Conservation (phyloP, 352 stramenopile species). For the Phytophthora sp. region DNA sequence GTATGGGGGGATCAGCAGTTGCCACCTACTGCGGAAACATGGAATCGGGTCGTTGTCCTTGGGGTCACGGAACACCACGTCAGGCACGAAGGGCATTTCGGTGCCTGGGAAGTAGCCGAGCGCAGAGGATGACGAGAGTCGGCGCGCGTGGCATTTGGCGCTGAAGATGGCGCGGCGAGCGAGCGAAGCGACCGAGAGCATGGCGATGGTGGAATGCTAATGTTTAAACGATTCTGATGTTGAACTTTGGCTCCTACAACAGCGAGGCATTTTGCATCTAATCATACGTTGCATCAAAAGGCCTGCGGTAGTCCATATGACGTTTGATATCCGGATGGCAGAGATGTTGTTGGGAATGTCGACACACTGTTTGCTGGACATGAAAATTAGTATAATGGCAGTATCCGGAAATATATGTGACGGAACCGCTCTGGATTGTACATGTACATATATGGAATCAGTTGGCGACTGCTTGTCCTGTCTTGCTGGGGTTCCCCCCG, state of each 20-base stretch:
- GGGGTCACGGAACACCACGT: conserved; percentile 90
- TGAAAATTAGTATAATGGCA: not conserved
- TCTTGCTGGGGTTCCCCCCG: no score
- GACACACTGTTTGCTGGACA: not conserved
- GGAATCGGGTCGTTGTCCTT: conserved; percentile 84
- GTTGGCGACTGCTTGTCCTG: no score
- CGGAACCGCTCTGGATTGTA: no score
- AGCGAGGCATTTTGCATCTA: conserved; percentile 31
- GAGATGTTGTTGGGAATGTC: not conserved
- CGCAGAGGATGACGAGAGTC: conserved; percentile 13
- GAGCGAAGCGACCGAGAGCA: conserved; percentile 27
- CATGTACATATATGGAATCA: no score
- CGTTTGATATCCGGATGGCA: conserved; percentile 12
- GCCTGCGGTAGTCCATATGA: conserved; percentile 10
- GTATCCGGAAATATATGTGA: conserved; percentile 23
- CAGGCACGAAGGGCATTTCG: conserved; percentile 88
- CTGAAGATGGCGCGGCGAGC: conserved; percentile 5
- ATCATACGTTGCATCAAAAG: conserved; percentile 40
- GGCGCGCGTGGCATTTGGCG: not conserved
- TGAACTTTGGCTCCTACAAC: conserved; percentile 12
- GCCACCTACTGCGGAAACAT: conserved; percentile 89
- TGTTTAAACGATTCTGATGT: conserved; percentile 28
- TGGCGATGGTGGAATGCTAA: conserved; percentile 2
- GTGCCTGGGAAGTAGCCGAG: conserved; percentile 77
- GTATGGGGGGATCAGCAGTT: not conserved